Percentiles rank a stretch among this genome's conserved stretches.
phyloP scores from a whole-genome alignment of 2,329 filamentous ascomycete genomes.

The Fusarium beomiforme region DNA sequence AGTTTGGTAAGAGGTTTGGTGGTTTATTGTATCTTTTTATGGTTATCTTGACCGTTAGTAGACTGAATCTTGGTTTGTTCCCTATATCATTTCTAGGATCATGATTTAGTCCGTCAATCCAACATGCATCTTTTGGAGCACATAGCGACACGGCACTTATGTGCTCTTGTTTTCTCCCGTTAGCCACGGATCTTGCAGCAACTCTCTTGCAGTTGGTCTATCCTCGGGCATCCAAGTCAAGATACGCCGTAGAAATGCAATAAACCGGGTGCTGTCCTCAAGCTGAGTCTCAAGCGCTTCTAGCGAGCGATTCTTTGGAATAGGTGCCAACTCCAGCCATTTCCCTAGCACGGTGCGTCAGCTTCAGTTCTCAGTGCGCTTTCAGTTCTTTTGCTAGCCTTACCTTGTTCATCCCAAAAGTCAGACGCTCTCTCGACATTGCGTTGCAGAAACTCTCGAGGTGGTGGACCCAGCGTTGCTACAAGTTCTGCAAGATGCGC shows the following conservation, averaged over 20 bases:
- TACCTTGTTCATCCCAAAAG: conserved; percentile 41
- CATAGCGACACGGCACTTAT: fast-evolving
- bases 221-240: conserved; percentile 35
- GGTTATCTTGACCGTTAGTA: background rate
- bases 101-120: too few relatives aligned
- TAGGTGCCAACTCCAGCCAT: conserved; percentile 35
- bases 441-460: conserved; percentile 21
- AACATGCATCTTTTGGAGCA: fast-evolving
- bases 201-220: conserved; percentile 38
- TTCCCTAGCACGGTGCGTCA: conserved; percentile 18
- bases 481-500: conserved; percentile 40
- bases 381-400: background rate
- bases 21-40: background rate
- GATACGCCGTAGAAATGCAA: conserved; percentile 36
- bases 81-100: fast-evolving
- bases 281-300: conserved; percentile 34
- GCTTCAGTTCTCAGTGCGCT: background rate
- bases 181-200: conserved; percentile 41
- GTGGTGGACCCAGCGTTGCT: conserved; percentile 38
- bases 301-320: conserved; percentile 28
- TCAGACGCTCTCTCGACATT: conserved; percentile 21
- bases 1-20: background rate
- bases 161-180: background rate
- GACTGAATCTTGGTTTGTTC: background rate
- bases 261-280: conserved; percentile 25